Conservation (phyloP, 768 basidiomycete genomes). For the Mycena epipterygia region DNA sequence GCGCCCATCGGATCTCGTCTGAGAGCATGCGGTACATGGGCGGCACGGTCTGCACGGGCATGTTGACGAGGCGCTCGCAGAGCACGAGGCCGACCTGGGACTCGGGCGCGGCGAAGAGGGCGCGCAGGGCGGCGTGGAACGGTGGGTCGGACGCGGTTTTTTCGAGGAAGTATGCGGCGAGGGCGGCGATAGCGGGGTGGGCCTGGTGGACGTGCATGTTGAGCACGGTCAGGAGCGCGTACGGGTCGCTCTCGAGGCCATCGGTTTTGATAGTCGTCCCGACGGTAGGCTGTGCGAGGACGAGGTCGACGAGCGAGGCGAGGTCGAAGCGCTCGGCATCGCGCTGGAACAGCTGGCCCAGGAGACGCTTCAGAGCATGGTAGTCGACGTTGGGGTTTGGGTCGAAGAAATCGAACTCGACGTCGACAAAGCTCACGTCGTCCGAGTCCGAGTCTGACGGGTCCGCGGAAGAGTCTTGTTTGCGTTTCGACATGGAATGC, state of each 20-base stretch:
- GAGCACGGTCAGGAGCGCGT: slow-evolving; percentile 86
- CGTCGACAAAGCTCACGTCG: slow-evolving; percentile 75
- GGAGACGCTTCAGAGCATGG: slow-evolving; percentile 84
- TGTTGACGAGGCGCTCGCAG: slow-evolving; percentile 92
- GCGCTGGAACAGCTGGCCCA: slow-evolving; percentile 75
- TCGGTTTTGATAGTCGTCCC: slow-evolving; percentile 96
- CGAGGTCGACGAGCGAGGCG: slow-evolving; percentile 83
- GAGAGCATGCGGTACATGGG: slow-evolving; percentile 93
- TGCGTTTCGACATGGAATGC: slow-evolving; percentile 74
- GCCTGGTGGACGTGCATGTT: slow-evolving; percentile 83
- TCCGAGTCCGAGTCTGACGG: slow-evolving; percentile 52
- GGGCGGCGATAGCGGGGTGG: slow-evolving; percentile 76
- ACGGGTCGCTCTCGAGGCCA: slow-evolving; percentile 90
- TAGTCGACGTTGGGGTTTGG: slow-evolving; percentile 87
- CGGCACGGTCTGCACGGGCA: slow-evolving; percentile 93
- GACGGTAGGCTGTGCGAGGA: slow-evolving; percentile 78
- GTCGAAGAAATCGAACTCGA: slow-evolving; percentile 96
- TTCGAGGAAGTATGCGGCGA: slow-evolving; percentile 77
- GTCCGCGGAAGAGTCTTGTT: slow-evolving; percentile 53
- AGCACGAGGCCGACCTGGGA: slow-evolving; percentile 86
- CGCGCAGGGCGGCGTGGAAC: slow-evolving; percentile 67
- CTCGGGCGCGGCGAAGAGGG: slow-evolving; percentile 61
- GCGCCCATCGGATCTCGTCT: slow-evolving; percentile 84
- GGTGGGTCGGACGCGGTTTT: slow-evolving; percentile 65
- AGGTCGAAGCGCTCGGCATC: slow-evolving; percentile 83